Evolutionary conservation across 2,329 filamentous ascomycete genomes (phyloP).

Genomic region (Ambrosiella beaveri): DNA sequence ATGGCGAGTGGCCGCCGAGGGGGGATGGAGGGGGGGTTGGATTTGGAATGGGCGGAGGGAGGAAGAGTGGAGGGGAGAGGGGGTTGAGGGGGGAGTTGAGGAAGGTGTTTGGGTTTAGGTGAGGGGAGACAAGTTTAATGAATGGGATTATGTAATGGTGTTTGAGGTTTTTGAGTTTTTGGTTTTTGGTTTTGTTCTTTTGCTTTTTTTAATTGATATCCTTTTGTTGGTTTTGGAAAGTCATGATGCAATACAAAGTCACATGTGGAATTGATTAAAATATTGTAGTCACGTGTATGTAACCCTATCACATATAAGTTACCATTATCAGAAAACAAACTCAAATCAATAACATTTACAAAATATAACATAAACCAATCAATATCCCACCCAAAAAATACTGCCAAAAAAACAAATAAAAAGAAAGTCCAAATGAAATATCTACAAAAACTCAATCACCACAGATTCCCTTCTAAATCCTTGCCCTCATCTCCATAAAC

Average conservation of each 20-base stretch:
- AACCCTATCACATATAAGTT: no score
- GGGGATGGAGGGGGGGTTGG: conserved; percentile 26
- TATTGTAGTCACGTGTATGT: no score
- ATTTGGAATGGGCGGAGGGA: conserved; percentile 25
- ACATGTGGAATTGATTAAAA: no score
- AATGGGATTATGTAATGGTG: not conserved
- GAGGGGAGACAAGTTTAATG: not conserved
- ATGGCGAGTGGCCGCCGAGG: conserved; percentile 80
- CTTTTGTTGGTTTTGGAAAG: not conserved
- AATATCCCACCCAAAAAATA: no score
- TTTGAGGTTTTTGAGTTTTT: not conserved
- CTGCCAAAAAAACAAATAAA: not conserved
- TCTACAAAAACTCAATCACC: no score
- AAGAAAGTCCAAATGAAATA: not conserved
- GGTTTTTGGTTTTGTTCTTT: not conserved
- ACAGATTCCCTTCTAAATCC: not conserved
- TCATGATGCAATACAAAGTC: no score
- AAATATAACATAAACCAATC: no score
- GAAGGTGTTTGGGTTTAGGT: conserved; percentile 18
- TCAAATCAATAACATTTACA: no score
- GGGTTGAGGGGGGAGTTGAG: conserved; percentile 29
- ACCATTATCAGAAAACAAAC: no score
- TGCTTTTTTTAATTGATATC: not conserved
- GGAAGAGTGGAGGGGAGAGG: conserved; percentile 18
- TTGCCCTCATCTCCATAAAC: conserved; percentile 5